Conservation (phyloP, 805 yeast genomes). For the Lipomyces spencermartinsiae region DNA sequence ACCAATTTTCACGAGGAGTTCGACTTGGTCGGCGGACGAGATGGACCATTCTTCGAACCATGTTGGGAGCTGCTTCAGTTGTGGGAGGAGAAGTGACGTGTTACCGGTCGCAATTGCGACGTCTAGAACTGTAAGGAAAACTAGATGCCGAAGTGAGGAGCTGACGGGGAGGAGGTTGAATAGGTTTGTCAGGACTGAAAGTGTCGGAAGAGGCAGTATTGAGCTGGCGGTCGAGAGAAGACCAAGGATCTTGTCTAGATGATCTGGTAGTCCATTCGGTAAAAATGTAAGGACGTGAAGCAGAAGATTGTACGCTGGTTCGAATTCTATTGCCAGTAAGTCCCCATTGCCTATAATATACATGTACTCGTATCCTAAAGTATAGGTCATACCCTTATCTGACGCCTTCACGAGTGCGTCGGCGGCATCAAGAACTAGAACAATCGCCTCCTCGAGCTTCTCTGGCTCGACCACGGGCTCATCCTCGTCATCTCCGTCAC, state of each 20-base stretch:
- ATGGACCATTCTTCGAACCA: slow-evolving; percentile 50
- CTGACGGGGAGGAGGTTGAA: slow-evolving; percentile 48
- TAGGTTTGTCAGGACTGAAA: slow-evolving; percentile 47
- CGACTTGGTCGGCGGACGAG: slow-evolving; percentile 40
- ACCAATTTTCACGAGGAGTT: slow-evolving; percentile 42
- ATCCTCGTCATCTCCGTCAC: slow-evolving; percentile 22
- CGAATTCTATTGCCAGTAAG: slow-evolving; percentile 44
- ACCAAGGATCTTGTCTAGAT: slow-evolving; percentile 44
- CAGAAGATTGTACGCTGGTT: slow-evolving; percentile 49
- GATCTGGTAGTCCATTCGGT: slow-evolving; percentile 43
- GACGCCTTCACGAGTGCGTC: slow-evolving; percentile 25
- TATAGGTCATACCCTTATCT: slow-evolving; percentile 22
- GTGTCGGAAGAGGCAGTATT: slow-evolving; percentile 20
- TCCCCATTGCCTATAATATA: not conserved
- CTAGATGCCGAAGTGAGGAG: slow-evolving; percentile 44
- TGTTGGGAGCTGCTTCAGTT: slow-evolving; percentile 47
- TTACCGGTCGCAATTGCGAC: slow-evolving; percentile 47
- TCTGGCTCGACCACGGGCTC: slow-evolving; percentile 23
- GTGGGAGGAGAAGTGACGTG: slow-evolving; percentile 46
- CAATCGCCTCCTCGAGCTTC: slow-evolving; percentile 26
- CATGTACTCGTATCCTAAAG: not conserved
- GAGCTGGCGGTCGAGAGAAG: slow-evolving; percentile 38
- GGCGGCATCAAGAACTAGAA: slow-evolving; percentile 26
- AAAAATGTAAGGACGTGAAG: slow-evolving; percentile 47
- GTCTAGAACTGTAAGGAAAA: slow-evolving; percentile 46